Base-by-base conservation (phyloP, 768 basidiomycete genomes). In the Suillus placidus region DNA sequence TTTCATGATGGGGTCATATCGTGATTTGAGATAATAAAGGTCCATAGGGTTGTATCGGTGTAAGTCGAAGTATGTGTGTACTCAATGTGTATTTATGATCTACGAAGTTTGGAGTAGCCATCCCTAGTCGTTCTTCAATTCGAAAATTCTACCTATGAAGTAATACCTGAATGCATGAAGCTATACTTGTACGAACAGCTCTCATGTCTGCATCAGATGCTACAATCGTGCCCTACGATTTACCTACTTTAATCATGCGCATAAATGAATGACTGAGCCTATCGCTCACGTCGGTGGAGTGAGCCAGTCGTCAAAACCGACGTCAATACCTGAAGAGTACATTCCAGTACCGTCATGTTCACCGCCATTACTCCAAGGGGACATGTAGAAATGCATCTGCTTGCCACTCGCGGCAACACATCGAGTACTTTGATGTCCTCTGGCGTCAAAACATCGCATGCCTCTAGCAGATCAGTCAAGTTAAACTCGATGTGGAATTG, bases 381-480 rank as follows among this genome's bases (percentile, higher is more conserved):
- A 89, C 71, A 80, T 87, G 72, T 89, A 80, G 69, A 89, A 82
- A 80, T 88, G 82, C 73, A 83, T 86, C 81, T 91, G 89, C 74
- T 90, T 90, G 60, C 88, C 88, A 54, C 74, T 71, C 20, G 83
- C 82, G 10, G 81, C 83, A 40, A 88, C 85, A n/a, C 78, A 71
- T 91, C 88, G n/a, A 91, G 81, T 60, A 72, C 72, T 64, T 79
- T 81, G 66, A 90, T 77, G 67, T 91, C 90, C 64, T 77, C 79
- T 37, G 80, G 65, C 26, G 80, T 78, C 34, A 91, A 75, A 69
- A n/a, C n/a, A n/a, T n/a, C n/a, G 47, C 76, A 71, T 4, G 84
- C 87, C 30, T 72, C 72, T 26, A 86, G 58, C 20, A 87, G 77
- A 35, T 88, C 89, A 10, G 73, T 77, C 60, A 87, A 72, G 74